Base-by-base conservation (phyloP, 352 stramenopile genomes). In the Globisporangium spinosum region DNA sequence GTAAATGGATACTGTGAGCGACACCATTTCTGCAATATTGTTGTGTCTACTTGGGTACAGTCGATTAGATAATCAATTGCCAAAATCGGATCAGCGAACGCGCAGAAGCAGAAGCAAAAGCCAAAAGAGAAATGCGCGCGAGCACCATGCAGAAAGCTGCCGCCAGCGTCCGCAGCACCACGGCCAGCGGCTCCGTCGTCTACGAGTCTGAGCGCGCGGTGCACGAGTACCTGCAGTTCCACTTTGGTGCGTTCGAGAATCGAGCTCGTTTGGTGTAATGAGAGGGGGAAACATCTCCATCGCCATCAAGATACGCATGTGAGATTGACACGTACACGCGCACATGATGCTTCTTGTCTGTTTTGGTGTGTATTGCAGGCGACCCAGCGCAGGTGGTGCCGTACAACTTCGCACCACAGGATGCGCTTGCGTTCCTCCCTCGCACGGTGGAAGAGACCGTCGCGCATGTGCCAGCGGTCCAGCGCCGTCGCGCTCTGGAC, bases 211-310 rank as follows among this genome's bases (percentile, higher is more conserved):
- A 90, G 53, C 78, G 90, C 38, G 90, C 90, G 3, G 88, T 95
- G 56, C 79, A 95, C 65, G 90, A 97, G 73, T 97, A 97, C 62
- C 70, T 97, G 6, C 90, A 97, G 74, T 97, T 97, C 68, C 90
- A 97, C 72, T 97, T 93, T 72, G 90, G 89, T 93, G 35, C 40
- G 65, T 69, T 47, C 38, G 38, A 20, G 13, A 13, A 15, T 8
- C 12, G 12, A 47, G 13, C 38, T 47, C 38, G 5, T 47, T 15
- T 47, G 38, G 38, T 47, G 13, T 5, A 43, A 40, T 40, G 7
- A 17, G 13, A 1, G 4, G 4, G 38, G 38, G 38, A 20, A 17
- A 47, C 38, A 45, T 20, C 12, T 5, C 4, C 38, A 47, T 12
- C 34, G 10, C 3, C 35, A 47, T 17, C 38, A 15, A 17, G 38